phyloP scores from a whole-genome alignment of 805 yeast species.

The Zygoascus bituminiphila region DNA sequence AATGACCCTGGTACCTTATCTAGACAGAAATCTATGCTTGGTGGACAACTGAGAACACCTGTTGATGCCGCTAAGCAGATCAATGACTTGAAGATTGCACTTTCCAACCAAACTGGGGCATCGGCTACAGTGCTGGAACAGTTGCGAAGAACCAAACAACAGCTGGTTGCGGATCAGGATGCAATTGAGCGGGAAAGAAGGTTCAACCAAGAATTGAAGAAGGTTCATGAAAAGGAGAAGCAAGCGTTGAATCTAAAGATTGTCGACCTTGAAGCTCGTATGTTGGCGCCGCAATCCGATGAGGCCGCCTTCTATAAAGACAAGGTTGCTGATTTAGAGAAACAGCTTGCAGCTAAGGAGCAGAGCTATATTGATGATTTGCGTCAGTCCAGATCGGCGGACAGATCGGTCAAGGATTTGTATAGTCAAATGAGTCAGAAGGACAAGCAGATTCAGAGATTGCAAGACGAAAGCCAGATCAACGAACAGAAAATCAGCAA shows the following conservation, averaged over 20 bases:
- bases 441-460: slow-evolving; percentile 22
- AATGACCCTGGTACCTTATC: slow-evolving; percentile 4
- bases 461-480: slow-evolving; percentile 45
- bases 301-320: slow-evolving; percentile 13
- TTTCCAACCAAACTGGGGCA: slow-evolving; percentile 14
- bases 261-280: slow-evolving; percentile 20
- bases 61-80: slow-evolving; percentile 6
- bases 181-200: slow-evolving; percentile 19
- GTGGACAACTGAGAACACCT: background rate
- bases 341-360: slow-evolving; percentile 18
- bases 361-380: slow-evolving; percentile 14
- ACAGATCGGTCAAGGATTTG: slow-evolving; percentile 22
- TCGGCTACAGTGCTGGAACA: slow-evolving; percentile 11
- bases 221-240: slow-evolving; percentile 29
- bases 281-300: slow-evolving; percentile 14
- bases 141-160: slow-evolving; percentile 25
- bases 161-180: slow-evolving; percentile 28
- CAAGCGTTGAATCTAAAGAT: slow-evolving; percentile 19
- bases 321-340: slow-evolving; percentile 19
- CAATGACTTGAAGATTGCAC: slow-evolving; percentile 11
- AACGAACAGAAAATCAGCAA: slow-evolving; percentile 39
- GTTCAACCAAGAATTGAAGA: slow-evolving; percentile 19
- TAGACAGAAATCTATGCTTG: background rate
- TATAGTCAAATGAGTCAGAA: slow-evolving; percentile 21
- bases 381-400: slow-evolving; percentile 17